Conservation (phyloP, 192 early-diverging fungal genomes). For the Mycoemilia scoparia region DNA sequence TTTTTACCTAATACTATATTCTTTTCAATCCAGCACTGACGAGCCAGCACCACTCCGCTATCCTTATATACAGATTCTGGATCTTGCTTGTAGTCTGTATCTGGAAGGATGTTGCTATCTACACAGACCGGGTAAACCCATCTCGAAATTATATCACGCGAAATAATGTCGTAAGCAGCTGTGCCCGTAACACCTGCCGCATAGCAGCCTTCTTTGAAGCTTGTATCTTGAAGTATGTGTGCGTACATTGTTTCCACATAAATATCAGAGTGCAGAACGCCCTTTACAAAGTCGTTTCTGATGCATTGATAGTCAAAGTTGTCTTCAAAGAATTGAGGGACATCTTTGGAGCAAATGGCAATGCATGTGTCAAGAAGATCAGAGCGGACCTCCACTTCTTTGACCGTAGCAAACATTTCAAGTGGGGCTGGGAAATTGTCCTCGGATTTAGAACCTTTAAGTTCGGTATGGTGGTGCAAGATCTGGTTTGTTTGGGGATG, state of each 20-base stretch:
- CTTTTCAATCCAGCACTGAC: conserved; percentile 41
- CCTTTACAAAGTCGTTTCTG: conserved; percentile 73
- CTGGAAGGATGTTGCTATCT: conserved; percentile 61
- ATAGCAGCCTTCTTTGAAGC: conserved; percentile 34
- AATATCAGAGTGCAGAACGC: conserved; percentile 76
- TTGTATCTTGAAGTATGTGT: conserved; percentile 39
- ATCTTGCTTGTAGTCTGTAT: conserved; percentile 47
- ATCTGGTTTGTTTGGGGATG: no score
- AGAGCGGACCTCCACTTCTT: conserved; percentile 61
- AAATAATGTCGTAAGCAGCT: conserved; percentile 46
- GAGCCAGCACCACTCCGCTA: conserved; percentile 47
- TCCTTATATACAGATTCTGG: conserved; percentile 80
- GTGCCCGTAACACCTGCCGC: conserved; percentile 40
- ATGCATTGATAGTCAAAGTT: conserved; percentile 96
- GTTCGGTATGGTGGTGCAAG: no score
- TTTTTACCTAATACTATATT: conserved; percentile 67
- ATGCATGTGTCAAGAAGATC: conserved; percentile 87
- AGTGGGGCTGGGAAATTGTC: not conserved
- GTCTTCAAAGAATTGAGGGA: conserved; percentile 80
- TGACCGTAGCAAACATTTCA: not conserved
- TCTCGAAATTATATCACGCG: conserved; percentile 65
- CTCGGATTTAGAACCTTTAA: conserved; percentile 2
- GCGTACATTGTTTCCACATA: conserved; percentile 72
- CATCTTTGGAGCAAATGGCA: conserved; percentile 84
- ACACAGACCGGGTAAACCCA: conserved; percentile 93